A percentile compares a stretch with the other conserved stretches of the same genome.
These are phyloP conservation scores for Botrytis byssoidea DNA, from an alignment of 2,329 filamentous ascomycete genomes.

Conservation along the genomic window DNA sequence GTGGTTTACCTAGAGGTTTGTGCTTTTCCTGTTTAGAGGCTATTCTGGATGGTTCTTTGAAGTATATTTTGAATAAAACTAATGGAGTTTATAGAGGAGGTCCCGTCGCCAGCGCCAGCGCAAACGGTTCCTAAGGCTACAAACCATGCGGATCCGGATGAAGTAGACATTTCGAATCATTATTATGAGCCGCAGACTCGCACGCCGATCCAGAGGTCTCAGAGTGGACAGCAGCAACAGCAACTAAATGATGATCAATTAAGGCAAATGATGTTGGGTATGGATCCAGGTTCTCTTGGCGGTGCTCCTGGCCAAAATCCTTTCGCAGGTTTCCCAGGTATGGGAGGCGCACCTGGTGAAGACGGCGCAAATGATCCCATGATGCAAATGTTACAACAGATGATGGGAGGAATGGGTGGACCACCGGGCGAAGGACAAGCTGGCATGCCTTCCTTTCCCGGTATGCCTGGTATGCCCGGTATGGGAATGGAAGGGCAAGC, in stretches of 20 bases:
- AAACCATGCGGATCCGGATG: conserved; percentile 59
- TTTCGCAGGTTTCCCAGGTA: conserved; percentile 32
- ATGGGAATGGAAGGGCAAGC: conserved; percentile 22
- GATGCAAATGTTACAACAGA: conserved; percentile 73
- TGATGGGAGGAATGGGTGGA: conserved; percentile 55
- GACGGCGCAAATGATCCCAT: conserved; percentile 57
- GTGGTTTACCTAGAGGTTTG: conserved; percentile 50
- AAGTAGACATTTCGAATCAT: conserved; percentile 74
- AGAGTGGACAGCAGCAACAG: conserved; percentile 33
- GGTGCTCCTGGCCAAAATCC: conserved; percentile 29
- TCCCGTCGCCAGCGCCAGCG: conserved; percentile 39
- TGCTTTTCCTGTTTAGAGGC: background rate
- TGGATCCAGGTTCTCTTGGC: conserved; percentile 43
- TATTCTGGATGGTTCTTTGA: background rate
- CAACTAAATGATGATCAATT: conserved; percentile 57
- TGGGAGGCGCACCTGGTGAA: conserved; percentile 30
- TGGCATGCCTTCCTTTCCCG: conserved; percentile 40
- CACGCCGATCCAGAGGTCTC: conserved; percentile 42
- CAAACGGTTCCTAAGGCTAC: too few relatives aligned
- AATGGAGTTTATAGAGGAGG: conserved; percentile 33
- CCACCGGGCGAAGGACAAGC: conserved; percentile 38
- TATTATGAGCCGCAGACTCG: conserved; percentile 57
- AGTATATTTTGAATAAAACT: background rate
- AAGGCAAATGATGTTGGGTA: conserved; percentile 62
- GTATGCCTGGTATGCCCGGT: conserved; percentile 40